Evolutionary conservation across 2,329 filamentous ascomycete genomes (phyloP).

Genomic region (Penicillium sp.): DNA sequence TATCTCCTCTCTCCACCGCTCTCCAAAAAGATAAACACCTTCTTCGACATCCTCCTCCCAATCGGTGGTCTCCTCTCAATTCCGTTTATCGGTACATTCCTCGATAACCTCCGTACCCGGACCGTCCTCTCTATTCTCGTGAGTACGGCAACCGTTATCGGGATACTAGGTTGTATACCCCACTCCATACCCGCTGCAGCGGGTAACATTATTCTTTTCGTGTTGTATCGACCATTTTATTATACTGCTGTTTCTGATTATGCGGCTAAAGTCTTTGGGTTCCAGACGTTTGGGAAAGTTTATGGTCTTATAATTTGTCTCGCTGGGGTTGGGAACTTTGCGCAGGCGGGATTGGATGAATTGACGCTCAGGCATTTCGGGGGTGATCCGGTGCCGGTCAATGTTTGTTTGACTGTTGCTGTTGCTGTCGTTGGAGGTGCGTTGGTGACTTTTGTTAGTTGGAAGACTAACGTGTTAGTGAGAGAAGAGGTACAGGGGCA

Average conservation of each 20-base stretch:
- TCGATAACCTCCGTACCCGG: constrained; percentile 74
- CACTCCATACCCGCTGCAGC: constrained; percentile 70
- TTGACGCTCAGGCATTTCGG: constrained; percentile 72
- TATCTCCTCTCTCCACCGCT: constrained; percentile 64
- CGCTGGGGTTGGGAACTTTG: constrained; percentile 80
- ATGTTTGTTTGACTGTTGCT: constrained; percentile 63
- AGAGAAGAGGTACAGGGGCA: background rate
- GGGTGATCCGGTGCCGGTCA: constrained; percentile 75
- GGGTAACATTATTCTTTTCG: constrained; percentile 73
- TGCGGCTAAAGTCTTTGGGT: constrained; percentile 87
- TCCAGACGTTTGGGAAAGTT: constrained; percentile 89
- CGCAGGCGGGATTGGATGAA: constrained; percentile 75
- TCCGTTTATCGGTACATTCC: constrained; percentile 78
- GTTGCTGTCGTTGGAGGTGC: constrained; percentile 64
- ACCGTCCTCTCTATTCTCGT: constrained; percentile 72
- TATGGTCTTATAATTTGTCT: constrained; percentile 88
- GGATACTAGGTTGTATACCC: constrained; percentile 72
- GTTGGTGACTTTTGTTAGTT: constrained; percentile 67
- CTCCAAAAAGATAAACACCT: constrained; percentile 72
- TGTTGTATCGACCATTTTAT: constrained; percentile 82
- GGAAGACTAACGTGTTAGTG: constrained; percentile 42
- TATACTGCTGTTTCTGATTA: constrained; percentile 90
- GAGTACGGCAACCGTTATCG: constrained; percentile 69
- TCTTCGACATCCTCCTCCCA: constrained; percentile 84
- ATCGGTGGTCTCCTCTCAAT: constrained; percentile 81